Conservation (phyloP, 2,329 filamentous ascomycete genomes). For the Tolypocladium cylindrosporum region DNA sequence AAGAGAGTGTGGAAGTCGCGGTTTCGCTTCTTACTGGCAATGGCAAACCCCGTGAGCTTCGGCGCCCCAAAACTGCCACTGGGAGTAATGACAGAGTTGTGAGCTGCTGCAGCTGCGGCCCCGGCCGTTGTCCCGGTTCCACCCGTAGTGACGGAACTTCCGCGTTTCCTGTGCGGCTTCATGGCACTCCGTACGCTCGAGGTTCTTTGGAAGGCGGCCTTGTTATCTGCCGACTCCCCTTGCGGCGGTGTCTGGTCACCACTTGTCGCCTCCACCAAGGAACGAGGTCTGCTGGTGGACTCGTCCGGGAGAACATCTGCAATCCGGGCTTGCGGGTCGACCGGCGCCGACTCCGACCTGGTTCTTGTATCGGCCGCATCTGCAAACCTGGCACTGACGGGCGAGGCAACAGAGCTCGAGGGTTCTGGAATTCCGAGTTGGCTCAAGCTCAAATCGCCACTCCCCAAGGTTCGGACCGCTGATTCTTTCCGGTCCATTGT, state of each 20-base stretch:
- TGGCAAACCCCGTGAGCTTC: conserved; percentile 87
- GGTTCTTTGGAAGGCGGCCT: conserved; percentile 48
- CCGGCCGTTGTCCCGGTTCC: conserved; percentile 45
- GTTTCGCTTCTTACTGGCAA: conserved; percentile 93
- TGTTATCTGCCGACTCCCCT: conserved; percentile 54
- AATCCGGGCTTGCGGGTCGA: conserved; percentile 25
- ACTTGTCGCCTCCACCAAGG: conserved; percentile 37
- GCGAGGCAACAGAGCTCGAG: conserved; percentile 42
- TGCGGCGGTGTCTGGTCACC: conserved; percentile 55
- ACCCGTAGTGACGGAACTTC: conserved; percentile 65
- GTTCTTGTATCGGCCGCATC: conserved; percentile 36
- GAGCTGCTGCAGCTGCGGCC: conserved; percentile 61
- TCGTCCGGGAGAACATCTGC: conserved; percentile 22
- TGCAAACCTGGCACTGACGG: conserved; percentile 44
- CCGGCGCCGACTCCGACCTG: conserved; percentile 50
- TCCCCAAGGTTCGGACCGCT: conserved; percentile 80
- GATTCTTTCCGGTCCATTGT: conserved; percentile 52
- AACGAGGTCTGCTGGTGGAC: conserved; percentile 32
- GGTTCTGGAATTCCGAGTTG: conserved; percentile 69
- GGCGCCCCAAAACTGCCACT: conserved; percentile 48
- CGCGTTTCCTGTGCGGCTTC: conserved; percentile 60
- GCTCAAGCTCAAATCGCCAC: conserved; percentile 79
- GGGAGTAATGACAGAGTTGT: conserved; percentile 58
- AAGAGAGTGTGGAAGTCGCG: conserved; percentile 90
- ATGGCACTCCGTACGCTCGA: conserved; percentile 58